Percentiles rank a stretch among this genome's conserved stretches.
phyloP scores from a whole-genome alignment of 2,329 filamentous ascomycete genomes.

The Talaromyces marneffei region DNA sequence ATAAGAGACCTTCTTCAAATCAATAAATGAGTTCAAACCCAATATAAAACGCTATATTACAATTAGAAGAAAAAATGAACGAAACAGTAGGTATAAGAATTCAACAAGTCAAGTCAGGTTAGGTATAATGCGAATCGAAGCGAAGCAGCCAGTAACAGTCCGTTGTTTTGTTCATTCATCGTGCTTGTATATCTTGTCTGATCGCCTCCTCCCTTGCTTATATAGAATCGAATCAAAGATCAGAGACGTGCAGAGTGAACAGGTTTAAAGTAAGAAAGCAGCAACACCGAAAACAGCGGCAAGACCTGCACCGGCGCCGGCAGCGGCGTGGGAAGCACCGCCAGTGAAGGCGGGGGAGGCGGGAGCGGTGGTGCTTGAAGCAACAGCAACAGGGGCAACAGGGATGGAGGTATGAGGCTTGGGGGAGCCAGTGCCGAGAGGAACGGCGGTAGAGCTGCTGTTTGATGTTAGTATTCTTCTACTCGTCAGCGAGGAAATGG shows the following conservation, averaged over 20 bases:
- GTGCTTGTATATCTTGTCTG: conserved; percentile 3
- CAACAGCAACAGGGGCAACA: conserved; percentile 19
- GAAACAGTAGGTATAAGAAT: conserved; percentile 1
- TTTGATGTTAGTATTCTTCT: neutral
- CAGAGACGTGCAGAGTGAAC: neutral
- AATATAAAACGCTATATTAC: neutral
- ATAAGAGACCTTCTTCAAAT: neutral
- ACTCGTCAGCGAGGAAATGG: too few relatives aligned
- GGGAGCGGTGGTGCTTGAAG: conserved; percentile 16
- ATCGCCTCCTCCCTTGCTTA: neutral
- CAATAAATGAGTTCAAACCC: neutral
- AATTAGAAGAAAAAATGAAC: neutral
- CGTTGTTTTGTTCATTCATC: neutral
- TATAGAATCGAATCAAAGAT: neutral
- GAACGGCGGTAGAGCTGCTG: conserved; percentile 3
- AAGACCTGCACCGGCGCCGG: conserved; percentile 46
- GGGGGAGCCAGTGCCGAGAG: conserved; percentile 9
- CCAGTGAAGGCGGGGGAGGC: conserved; percentile 40
- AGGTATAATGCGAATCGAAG: conserved; percentile 4
- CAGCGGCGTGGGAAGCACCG: conserved; percentile 46
- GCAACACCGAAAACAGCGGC: conserved; percentile 49
- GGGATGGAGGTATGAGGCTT: conserved; percentile 19
- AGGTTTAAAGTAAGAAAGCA: conserved; percentile 41
- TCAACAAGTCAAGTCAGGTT: neutral
- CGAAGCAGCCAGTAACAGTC: neutral